phyloP scores from a whole-genome alignment of 176 grass and related monocot genomes.

The Zoysia japonica region DNA sequence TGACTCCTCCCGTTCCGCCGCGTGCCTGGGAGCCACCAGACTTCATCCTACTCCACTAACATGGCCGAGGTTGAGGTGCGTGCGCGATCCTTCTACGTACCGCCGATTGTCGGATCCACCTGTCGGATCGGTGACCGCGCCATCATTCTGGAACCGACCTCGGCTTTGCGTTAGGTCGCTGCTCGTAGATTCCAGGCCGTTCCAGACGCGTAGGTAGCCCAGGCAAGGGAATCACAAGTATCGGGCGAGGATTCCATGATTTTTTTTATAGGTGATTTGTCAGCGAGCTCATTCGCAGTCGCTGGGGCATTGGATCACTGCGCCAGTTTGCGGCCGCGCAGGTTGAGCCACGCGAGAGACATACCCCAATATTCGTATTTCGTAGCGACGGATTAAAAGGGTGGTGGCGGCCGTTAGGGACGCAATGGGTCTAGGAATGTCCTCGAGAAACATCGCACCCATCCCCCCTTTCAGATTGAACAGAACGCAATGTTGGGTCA shows the following conservation, averaged over 20 bases:
- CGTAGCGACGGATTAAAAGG: neutral
- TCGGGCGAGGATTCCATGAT: neutral
- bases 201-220: neutral
- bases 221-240: too few relatives aligned
- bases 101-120: neutral
- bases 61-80: slow-evolving; percentile 40
- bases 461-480: neutral
- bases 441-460: neutral
- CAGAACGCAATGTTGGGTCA: neutral
- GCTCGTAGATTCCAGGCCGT: neutral
- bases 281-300: neutral
- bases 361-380: neutral
- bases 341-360: neutral
- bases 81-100: neutral
- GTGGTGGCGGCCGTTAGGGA: neutral
- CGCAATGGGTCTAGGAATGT: neutral
- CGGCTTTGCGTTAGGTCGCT: neutral
- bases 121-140: neutral
- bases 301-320: neutral
- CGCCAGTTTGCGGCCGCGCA: neutral
- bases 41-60: neutral
- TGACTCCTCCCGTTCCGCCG: neutral
- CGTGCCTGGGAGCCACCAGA: neutral
- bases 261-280: neutral
- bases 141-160: neutral